phyloP scores from a whole-genome alignment of 768 basidiomycete genomes.

The Mycena polygramma region DNA sequence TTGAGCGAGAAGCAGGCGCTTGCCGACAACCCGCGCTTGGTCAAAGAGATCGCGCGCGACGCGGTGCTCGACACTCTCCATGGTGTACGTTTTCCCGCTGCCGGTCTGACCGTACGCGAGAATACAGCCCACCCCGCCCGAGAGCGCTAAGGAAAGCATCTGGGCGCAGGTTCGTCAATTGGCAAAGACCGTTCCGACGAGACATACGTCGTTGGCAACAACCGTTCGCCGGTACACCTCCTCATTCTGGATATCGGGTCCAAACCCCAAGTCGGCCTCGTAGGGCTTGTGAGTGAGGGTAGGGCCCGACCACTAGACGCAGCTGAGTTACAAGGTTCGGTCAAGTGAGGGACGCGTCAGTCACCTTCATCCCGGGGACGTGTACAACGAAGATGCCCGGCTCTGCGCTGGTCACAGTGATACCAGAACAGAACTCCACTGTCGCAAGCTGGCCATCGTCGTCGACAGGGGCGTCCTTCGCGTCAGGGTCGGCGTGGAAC shows the following conservation, averaged over 20 bases:
- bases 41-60: conserved; percentile 51
- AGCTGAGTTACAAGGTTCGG: conserved; percentile 8
- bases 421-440: conserved; percentile 47
- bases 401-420: conserved; percentile 46
- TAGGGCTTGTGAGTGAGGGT: conserved; percentile 50
- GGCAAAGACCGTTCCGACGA: background rate
- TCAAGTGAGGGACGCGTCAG: background rate
- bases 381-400: conserved; percentile 50
- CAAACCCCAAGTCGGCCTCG: conserved; percentile 50
- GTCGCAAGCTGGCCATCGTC: conserved; percentile 12
- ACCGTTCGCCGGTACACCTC: conserved; percentile 52
- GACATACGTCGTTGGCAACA: conserved; percentile 45
- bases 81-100: conserved; percentile 50
- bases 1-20: conserved; percentile 39
- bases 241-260: conserved; percentile 47
- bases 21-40: conserved; percentile 38
- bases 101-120: conserved; percentile 52
- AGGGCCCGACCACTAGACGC: conserved; percentile 49
- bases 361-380: conserved; percentile 51
- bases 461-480: conserved; percentile 24
- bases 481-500: conserved; percentile 38
- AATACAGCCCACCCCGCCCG: conserved; percentile 48
- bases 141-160: conserved; percentile 47
- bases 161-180: conserved; percentile 11
- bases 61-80: conserved; percentile 50